These are phyloP conservation scores for Knoxdaviesia capensis DNA, from an alignment of 2,329 filamentous ascomycete genomes.

Conservation along the genomic window DNA sequence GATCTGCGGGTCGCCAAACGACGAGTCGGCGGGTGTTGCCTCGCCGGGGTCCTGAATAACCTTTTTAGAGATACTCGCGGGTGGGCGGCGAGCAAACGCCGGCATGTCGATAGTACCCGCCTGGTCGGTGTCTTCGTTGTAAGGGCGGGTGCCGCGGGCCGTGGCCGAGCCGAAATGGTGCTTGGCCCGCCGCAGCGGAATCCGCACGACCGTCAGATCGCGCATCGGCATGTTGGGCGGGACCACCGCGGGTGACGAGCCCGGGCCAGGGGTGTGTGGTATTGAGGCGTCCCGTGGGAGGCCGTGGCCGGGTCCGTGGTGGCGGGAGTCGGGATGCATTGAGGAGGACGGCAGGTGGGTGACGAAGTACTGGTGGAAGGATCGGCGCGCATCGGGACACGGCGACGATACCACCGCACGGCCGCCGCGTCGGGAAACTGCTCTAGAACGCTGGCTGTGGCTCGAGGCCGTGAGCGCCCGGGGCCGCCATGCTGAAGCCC, in stretches of 20 bases:
- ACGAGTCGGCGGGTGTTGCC: constrained; percentile 51
- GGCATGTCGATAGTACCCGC: constrained; percentile 86
- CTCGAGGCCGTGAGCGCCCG: too few relatives aligned
- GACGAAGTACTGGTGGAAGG: constrained; percentile 93
- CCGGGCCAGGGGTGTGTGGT: constrained; percentile 43
- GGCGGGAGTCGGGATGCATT: constrained; percentile 65
- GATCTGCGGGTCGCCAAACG: constrained; percentile 78
- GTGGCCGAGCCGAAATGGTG: constrained; percentile 79
- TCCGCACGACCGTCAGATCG: constrained; percentile 84
- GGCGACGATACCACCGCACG: too few relatives aligned
- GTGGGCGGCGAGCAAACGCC: constrained; percentile 71
- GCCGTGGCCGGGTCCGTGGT: constrained; percentile 55
- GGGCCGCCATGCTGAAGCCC: too few relatives aligned
- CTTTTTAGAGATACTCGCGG: constrained; percentile 29
- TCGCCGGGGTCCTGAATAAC: constrained; percentile 27
- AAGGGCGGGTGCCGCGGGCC: constrained; percentile 61
- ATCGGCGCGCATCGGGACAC: constrained; percentile 14
- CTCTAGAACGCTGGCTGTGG: too few relatives aligned
- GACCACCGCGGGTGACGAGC: constrained; percentile 34
- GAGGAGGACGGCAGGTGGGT: constrained; percentile 89
- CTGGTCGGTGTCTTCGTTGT: constrained; percentile 90
- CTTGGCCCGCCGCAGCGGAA: constrained; percentile 81
- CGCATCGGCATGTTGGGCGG: constrained; percentile 39
- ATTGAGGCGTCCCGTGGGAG: constrained; percentile 69
- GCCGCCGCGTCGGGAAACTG: too few relatives aligned